These are phyloP conservation scores for Hysterium pulicare DNA, from an alignment of 2,329 filamentous ascomycete genomes.

Conservation along the genomic window DNA sequence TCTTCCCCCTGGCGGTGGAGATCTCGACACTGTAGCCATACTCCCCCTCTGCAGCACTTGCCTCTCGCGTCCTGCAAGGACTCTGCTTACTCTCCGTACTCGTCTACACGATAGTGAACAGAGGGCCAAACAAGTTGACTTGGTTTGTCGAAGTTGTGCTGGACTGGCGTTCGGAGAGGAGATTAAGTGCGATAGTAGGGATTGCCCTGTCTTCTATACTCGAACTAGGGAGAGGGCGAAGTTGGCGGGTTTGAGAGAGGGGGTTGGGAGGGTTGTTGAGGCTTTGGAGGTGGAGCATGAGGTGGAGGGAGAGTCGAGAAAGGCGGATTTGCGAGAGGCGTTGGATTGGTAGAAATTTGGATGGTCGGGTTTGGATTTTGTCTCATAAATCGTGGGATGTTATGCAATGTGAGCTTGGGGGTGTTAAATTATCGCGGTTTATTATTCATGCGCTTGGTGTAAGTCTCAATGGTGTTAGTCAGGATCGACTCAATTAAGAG, in stretches of 20 bases:
- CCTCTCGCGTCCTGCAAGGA: constrained; percentile 51
- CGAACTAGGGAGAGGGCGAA: constrained; percentile 57
- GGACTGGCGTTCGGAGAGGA: constrained; percentile 69
- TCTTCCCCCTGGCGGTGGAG: constrained; percentile 18
- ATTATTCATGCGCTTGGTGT: too few relatives aligned
- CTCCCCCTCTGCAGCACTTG: constrained; percentile 60
- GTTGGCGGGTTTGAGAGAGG: constrained; percentile 20
- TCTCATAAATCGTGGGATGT: background rate
- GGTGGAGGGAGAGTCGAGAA: constrained; percentile 3
- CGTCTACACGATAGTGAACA: constrained; percentile 63
- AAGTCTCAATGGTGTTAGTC: too few relatives aligned
- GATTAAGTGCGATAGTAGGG: constrained; percentile 83
- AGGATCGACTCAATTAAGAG: too few relatives aligned
- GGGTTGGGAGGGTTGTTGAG: constrained; percentile 23
- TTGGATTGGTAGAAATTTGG: background rate
- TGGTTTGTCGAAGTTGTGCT: constrained; percentile 77
- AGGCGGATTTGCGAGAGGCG: constrained; percentile 4
- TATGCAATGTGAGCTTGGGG: background rate
- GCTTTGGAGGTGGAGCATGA: constrained; percentile 20
- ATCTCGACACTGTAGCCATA: constrained; percentile 14
- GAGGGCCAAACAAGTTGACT: constrained; percentile 61
- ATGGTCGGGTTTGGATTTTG: background rate
- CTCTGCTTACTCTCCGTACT: constrained; percentile 62
- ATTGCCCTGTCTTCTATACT: constrained; percentile 90
- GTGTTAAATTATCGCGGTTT: too few relatives aligned